These are phyloP conservation scores for Penicillium diatomitis DNA, from an alignment of 495 filamentous ascomycete species.

Conservation along the genomic window DNA sequence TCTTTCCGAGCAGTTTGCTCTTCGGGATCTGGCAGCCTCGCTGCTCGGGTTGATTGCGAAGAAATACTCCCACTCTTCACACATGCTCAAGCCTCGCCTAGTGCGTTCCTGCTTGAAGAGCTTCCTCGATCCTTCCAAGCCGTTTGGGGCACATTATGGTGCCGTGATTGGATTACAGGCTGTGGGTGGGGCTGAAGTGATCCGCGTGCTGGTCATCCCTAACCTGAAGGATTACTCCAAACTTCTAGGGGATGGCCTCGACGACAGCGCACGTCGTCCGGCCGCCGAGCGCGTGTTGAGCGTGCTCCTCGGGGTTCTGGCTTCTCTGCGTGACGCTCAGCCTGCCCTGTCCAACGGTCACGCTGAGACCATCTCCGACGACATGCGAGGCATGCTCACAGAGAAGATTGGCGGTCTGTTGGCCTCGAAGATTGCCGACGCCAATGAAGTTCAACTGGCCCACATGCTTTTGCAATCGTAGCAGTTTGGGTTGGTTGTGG, in stretches of 20 bases:
- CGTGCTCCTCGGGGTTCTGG: conserved; percentile 52
- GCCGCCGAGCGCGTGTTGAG: conserved; percentile 57
- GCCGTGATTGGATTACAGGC: conserved; percentile 68
- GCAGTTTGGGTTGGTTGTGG: conserved; percentile 2
- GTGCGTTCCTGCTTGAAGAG: conserved; percentile 82
- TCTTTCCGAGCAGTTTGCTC: conserved; percentile 58
- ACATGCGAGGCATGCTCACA: conserved; percentile 47
- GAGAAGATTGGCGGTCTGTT: conserved; percentile 52
- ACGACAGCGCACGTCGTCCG: conserved; percentile 37
- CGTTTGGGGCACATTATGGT: conserved; percentile 76
- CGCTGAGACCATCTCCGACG: conserved; percentile 35
- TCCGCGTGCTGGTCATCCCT: conserved; percentile 71
- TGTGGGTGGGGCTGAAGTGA: conserved; percentile 67
- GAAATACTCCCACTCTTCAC: conserved; percentile 66
- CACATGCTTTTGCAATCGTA: conserved; percentile 18
- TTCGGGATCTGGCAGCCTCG: conserved; percentile 76
- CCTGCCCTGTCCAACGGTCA: conserved; percentile 35
- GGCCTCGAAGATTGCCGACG: conserved; percentile 39
- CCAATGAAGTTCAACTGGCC: conserved; percentile 36
- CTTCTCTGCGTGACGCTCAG: conserved; percentile 33
- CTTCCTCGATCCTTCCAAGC: conserved; percentile 76
- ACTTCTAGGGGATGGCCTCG: conserved; percentile 58
- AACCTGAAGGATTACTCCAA: conserved; percentile 71
- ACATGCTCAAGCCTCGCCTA: conserved; percentile 75
- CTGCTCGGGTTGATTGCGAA: conserved; percentile 63